Evolutionary conservation across 352 stramenopile species (phyloP).

Genomic region (Phytophthora uliginosa): DNA sequence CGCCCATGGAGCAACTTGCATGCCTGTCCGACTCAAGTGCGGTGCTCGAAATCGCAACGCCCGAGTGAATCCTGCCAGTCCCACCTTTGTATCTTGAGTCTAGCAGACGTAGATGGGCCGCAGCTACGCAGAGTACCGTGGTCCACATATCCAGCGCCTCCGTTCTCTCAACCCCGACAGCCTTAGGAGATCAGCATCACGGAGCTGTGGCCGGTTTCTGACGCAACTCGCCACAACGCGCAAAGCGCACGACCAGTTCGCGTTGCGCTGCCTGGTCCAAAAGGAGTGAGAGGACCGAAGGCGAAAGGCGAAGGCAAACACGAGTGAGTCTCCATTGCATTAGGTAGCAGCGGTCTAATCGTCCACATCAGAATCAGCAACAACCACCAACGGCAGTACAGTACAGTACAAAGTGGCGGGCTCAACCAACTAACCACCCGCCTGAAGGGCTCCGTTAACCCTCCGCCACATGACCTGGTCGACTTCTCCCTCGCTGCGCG

Average conservation of each 20-base stretch:
- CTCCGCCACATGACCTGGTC: constrained; percentile 20
- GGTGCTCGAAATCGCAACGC: constrained; percentile 5
- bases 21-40: neutral
- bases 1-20: neutral
- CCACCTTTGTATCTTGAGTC: constrained; percentile 33
- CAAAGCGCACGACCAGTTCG: neutral
- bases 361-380: constrained; percentile 1
- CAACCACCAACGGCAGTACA: neutral
- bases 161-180: neutral
- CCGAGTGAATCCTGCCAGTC: constrained; percentile 36
- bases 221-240: constrained; percentile 8
- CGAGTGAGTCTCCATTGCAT: neutral
- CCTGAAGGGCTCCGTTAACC: constrained; percentile 31
- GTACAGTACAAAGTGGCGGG: too few species aligned
- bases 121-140: constrained; percentile 21
- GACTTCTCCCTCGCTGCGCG: neutral
- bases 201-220: neutral
- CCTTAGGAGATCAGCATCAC: constrained; percentile 24
- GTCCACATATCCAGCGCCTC: constrained; percentile 11
- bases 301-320: too few species aligned
- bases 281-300: neutral
- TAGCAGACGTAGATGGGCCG: constrained; percentile 16
- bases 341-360: neutral
- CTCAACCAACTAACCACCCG: neutral
- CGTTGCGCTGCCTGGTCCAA: constrained; percentile 7